Evolutionary conservation across 2,329 filamentous ascomycete species (phyloP).

Genomic region (Penicillium sumatraense): DNA sequence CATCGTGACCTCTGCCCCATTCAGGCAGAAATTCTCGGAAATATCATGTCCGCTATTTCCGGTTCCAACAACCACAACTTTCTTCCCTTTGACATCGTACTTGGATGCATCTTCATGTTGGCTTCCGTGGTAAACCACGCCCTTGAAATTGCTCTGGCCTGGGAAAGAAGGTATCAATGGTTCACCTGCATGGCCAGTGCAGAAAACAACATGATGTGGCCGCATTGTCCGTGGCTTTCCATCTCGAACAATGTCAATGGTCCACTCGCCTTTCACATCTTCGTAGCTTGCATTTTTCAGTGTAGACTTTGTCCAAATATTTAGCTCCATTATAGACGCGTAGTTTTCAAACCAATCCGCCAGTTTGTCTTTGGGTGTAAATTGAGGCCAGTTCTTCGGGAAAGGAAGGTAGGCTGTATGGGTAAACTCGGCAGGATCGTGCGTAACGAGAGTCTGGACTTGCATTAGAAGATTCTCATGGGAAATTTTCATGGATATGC

Average conservation of each 20-base stretch:
- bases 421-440: conserved; percentile 45
- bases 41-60: conserved; percentile 57
- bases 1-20: conserved; percentile 51
- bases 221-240: conserved; percentile 7
- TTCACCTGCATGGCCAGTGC: conserved; percentile 3
- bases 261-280: conserved; percentile 43
- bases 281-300: conserved; percentile 35
- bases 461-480: background rate
- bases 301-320: conserved; percentile 41
- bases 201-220: conserved; percentile 5
- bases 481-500: background rate
- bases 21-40: conserved; percentile 52
- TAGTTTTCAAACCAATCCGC: conserved; percentile 56
- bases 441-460: conserved; percentile 42
- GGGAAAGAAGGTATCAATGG: conserved; percentile 4
- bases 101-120: conserved; percentile 37
- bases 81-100: conserved; percentile 43
- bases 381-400: conserved; percentile 47
- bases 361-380: conserved; percentile 53
- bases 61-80: conserved; percentile 52
- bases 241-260: conserved; percentile 29
- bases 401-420: conserved; percentile 46
- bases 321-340: conserved; percentile 52
- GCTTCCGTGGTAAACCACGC: conserved; percentile 41
- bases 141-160: conserved; percentile 40